Evolutionary conservation across 1,284 basidiomycete species (phyloP), one percentile per base, ranked within the genome.

Genomic region (Apiotrichum brassicae): DNA sequence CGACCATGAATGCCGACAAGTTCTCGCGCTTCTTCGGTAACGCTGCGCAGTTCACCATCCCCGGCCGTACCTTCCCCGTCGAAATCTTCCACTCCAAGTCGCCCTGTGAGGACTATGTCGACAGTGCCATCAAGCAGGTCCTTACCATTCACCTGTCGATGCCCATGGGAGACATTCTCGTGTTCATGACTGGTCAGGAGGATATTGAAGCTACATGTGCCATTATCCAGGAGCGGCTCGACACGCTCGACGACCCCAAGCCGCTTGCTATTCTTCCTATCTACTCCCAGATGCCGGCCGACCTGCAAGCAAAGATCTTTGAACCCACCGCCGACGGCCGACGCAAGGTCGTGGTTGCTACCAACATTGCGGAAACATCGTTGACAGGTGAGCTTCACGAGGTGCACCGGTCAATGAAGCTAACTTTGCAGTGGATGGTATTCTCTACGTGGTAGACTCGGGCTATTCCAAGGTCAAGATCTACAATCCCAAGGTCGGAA

Each of bases 181-280:
- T 98, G 14, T 99, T 99, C 73, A 98, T 98, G 94, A 99, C 95
- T 23, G 95, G 95, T 48, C 95, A 98, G 74, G 95, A 99, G 73
- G 95, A 99, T 69, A 99, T 99, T 56, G 91, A 97, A 71, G 79
- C 90, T 35, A 95, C 91, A 1, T 95, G 91, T 66, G 84, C 88
- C 61, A 91, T 95, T 24, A 77, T 95, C 14, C 81, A 85, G 71
- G 94, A 98, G 67, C 88, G 95, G 12, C 76, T 98, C 18, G 80
- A 81, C 2, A 92, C 97, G 64, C 76, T 98, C 14, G 88, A 97
- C 62, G 90, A 97, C 16, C 87, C 92, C 7, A 77, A 87, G 0
- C 82, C 85, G 1, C 75, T 98, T 24, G 83, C 91, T 1, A 83
- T 98, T 2, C 75, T 98, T 16, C 95, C 95, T 2, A 98, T 98